phyloP scores from a whole-genome alignment of 148 eudicot genomes.

The Persicaria tinctoria region DNA sequence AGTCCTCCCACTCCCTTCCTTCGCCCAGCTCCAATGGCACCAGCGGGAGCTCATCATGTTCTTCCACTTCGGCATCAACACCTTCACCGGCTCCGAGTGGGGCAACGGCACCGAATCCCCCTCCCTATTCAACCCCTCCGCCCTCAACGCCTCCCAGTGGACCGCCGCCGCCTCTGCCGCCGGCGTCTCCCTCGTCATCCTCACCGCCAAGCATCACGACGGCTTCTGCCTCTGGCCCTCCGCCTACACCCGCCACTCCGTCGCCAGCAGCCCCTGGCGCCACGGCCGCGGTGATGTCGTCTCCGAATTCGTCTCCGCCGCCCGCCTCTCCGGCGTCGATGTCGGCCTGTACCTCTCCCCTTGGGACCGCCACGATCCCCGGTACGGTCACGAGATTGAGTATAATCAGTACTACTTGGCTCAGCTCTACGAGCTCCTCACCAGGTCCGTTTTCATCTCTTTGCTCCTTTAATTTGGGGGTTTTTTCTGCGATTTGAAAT shows the following conservation, averaged over 20 bases:
- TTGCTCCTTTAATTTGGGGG: background rate
- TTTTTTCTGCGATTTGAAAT: background rate
- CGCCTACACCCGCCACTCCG: slow-evolving; percentile 72
- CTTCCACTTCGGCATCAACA: slow-evolving; percentile 90
- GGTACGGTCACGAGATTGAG: slow-evolving; percentile 53
- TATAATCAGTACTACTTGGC: slow-evolving; percentile 88
- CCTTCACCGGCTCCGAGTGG: slow-evolving; percentile 78
- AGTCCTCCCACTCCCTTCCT: slow-evolving; percentile 66
- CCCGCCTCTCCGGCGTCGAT: slow-evolving; percentile 52
- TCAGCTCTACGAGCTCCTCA: slow-evolving; percentile 83
- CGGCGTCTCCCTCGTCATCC: slow-evolving; percentile 57
- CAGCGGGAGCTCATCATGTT: slow-evolving; percentile 83
- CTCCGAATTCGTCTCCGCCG: slow-evolving; percentile 46
- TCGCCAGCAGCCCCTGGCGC: slow-evolving; percentile 53
- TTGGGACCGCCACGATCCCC: slow-evolving; percentile 82
- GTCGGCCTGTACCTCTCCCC: slow-evolving; percentile 81
- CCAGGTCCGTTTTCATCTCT: slow-evolving; percentile 29
- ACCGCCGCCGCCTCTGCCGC: slow-evolving; percentile 46
- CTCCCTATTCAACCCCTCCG: slow-evolving; percentile 54
- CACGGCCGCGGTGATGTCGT: slow-evolving; percentile 78
- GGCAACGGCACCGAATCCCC: slow-evolving; percentile 73
- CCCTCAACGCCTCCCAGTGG: slow-evolving; percentile 67
- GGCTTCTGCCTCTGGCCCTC: slow-evolving; percentile 98
- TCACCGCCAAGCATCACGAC: slow-evolving; percentile 94
- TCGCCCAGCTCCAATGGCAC: slow-evolving; percentile 79